Conservation (phyloP, 768 basidiomycete species). For the Termitomyces sp. region DNA sequence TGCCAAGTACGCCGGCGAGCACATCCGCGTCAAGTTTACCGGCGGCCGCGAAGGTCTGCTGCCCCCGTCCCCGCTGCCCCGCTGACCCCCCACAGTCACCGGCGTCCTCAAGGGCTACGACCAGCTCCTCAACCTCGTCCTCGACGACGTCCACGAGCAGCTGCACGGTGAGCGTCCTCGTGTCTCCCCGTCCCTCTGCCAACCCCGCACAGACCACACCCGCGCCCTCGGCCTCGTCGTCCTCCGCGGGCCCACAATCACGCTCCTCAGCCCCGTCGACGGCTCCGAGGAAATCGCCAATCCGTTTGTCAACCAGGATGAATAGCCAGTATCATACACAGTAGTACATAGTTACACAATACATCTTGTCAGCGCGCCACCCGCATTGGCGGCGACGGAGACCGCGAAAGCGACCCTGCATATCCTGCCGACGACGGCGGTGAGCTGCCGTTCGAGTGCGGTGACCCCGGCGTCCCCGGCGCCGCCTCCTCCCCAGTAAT, state of each 20-base stretch:
- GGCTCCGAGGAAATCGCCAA: conserved; percentile 94
- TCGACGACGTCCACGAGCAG: conserved; percentile 92
- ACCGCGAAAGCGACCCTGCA: conserved; percentile 45
- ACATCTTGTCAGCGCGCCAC: conserved; percentile 19
- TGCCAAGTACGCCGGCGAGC: conserved; percentile 88
- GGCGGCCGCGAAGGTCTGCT: conserved; percentile 86
- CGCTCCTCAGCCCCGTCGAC: conserved; percentile 89
- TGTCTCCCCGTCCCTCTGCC: too few relatives aligned
- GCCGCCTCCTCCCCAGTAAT: too few relatives aligned
- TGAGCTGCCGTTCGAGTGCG: too few relatives aligned
- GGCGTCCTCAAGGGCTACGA: conserved; percentile 95
- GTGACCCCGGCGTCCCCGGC: too few relatives aligned
- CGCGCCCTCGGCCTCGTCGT: conserved; percentile 82
- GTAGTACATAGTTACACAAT: too few relatives aligned
- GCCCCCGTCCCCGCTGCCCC: neutral
- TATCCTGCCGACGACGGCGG: conserved; percentile 57
- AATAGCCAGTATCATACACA: too few relatives aligned
- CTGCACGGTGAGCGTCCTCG: conserved; percentile 45
- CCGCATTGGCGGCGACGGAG: conserved; percentile 36
- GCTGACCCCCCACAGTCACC: conserved; percentile 49
- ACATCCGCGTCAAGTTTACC: conserved; percentile 95
- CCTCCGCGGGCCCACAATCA: conserved; percentile 90
- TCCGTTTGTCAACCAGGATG: conserved; percentile 76
- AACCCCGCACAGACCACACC: conserved; percentile 23
- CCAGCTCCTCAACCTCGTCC: conserved; percentile 92